Conservation (phyloP, 2,329 filamentous ascomycete genomes). For the Penicillium thymicola region DNA sequence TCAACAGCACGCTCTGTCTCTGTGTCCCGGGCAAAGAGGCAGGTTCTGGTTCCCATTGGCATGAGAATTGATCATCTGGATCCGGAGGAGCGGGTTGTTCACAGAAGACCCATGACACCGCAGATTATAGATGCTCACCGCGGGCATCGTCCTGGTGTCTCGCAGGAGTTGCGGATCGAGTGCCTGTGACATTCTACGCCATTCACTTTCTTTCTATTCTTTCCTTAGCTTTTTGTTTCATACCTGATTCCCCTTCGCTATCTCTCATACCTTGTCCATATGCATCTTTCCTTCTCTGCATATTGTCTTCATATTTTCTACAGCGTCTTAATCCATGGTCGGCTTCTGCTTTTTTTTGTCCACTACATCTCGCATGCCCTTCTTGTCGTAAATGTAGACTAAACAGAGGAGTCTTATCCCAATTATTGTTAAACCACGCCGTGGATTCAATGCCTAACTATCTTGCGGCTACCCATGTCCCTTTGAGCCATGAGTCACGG, state of each 20-base stretch:
- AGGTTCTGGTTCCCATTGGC: constrained; percentile 38
- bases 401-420: background rate
- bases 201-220: background rate
- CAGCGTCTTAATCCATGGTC: background rate
- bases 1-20: constrained; percentile 41
- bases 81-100: constrained; percentile 30
- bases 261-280: background rate
- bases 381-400: background rate
- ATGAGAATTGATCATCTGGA: constrained; percentile 23
- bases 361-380: background rate
- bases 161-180: constrained; percentile 35
- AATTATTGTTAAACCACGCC: background rate
- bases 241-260: constrained; percentile 4
- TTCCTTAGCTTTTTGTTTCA: background rate
- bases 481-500: background rate
- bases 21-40: constrained; percentile 33
- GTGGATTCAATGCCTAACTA: background rate
- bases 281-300: background rate
- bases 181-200: constrained; percentile 13
- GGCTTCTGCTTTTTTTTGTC: background rate
- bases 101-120: constrained; percentile 27
- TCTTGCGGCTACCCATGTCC: background rate
- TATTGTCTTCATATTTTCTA: background rate
- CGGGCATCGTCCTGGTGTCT: constrained; percentile 32
- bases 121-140: constrained; percentile 27